Base-by-base conservation (phyloP, 1,284 basidiomycete genomes). In the Cryptococcus neoformans region DNA sequence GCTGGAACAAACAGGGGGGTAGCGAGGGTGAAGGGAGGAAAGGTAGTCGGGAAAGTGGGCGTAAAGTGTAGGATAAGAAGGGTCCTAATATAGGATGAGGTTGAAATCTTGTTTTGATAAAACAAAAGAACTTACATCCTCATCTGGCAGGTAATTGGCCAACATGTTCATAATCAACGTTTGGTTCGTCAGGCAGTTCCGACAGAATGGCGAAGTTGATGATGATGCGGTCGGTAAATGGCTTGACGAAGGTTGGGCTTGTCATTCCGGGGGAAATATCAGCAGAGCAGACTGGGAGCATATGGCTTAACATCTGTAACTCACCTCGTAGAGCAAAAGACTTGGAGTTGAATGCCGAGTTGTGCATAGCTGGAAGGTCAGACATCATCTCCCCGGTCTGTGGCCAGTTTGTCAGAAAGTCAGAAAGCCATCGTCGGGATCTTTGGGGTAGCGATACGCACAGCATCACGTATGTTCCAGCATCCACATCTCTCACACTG, bases 151-250 rank as follows among this genome's bases (percentile, higher is more conserved):
- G 71, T 94, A 96, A 64, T 89, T 92, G 4, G 90, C 89, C 35
- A 95, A 78, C 53, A 96, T 81, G 72, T 92, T 90, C 60, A 90
- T 81, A 52, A 92, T 81, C 36, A 96, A 82, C 75, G 85, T 87
- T 70, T 95, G 90, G 75, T 95, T 95, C n/a, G 89, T 89, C 61
- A 88, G 84, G 72, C 92, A 95, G 10, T 83, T 84, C 63, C 87
- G 85, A 73, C 92, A 96, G 80, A 94, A 93, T 4, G 85, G 82
- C 2, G 72, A 69, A 9, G 65, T 51, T 34, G 60, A 57, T 17
- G 49, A 28, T 0, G 40, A 51, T 0, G 56, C 48, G 10, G 68
- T 61, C 4, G 68, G 70, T 36, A 70, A 60, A 47, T 65, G 68
- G 0, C 65, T 66, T 4, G 62, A 63, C 3, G 69, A 68, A 9